phyloP scores from a whole-genome alignment of 2,329 filamentous ascomycete genomes.

The Thermothelomyces thermophilus region DNA sequence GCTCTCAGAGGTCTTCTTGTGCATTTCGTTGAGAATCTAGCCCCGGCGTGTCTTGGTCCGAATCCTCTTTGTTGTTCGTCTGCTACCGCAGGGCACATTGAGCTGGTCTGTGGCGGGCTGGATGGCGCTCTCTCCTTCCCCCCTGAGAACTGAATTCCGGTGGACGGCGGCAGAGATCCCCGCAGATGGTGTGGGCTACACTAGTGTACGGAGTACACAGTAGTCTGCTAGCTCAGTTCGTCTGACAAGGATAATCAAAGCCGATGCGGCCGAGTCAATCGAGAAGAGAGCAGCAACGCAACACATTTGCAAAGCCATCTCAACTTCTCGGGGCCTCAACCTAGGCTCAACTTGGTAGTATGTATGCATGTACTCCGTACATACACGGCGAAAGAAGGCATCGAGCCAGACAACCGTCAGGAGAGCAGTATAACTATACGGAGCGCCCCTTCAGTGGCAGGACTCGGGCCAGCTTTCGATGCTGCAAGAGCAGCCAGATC shows the following conservation, averaged over 20 bases:
- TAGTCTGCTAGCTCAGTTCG: constrained; percentile 13
- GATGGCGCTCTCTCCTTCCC: not conserved
- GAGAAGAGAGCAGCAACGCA: constrained; percentile 7
- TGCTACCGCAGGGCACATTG: not conserved
- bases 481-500: constrained; percentile 27
- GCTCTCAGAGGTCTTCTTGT: not conserved
- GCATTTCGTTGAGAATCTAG: not conserved
- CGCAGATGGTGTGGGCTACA: constrained; percentile 4
- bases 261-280: not conserved
- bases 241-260: constrained; percentile 10
- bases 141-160: constrained; percentile 14
- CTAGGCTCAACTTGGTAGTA: too few species aligned
- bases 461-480: too few species aligned
- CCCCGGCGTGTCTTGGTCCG: not conserved
- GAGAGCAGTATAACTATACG: too few species aligned
- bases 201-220: too few species aligned
- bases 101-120: constrained; percentile 4
- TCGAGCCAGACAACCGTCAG: too few species aligned
- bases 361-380: too few species aligned
- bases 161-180: constrained; percentile 22
- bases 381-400: too few species aligned
- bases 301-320: constrained; percentile 11
- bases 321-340: constrained; percentile 3
- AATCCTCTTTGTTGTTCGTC: constrained; percentile 9
- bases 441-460: too few species aligned